These are phyloP conservation scores for Stagonosporopsis tanaceti DNA, from an alignment of 2,329 filamentous ascomycete species.

Conservation along the genomic window DNA sequence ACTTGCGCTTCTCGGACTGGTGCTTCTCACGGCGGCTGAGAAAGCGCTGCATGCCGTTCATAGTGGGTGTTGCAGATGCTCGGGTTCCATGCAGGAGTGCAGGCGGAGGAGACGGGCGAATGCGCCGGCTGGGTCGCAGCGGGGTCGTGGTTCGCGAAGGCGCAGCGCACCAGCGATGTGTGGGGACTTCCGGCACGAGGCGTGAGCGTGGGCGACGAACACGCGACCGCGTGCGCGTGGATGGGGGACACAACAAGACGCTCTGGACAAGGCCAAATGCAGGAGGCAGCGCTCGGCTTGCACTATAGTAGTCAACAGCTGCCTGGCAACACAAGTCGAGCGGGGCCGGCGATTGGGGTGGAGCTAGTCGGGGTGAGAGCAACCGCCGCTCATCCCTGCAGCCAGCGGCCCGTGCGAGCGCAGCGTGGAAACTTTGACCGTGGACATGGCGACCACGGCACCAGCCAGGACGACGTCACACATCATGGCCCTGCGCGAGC, in stretches of 20 bases:
- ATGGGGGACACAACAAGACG: background rate
- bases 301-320: background rate
- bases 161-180: background rate
- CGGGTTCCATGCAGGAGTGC: conserved; percentile 30
- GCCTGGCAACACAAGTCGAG: background rate
- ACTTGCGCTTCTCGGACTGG: conserved; percentile 45
- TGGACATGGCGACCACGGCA: background rate
- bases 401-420: conserved; percentile 14
- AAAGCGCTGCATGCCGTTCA: conserved; percentile 68
- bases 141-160: background rate
- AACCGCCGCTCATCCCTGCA: conserved; percentile 24
- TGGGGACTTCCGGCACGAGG: background rate
- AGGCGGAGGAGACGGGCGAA: conserved; percentile 10
- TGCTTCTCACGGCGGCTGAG: conserved; percentile 73
- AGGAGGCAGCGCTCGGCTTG: background rate
- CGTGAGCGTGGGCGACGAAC: conserved; percentile 8
- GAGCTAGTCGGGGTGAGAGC: conserved; percentile 9
- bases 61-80: conserved; percentile 37
- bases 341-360: conserved; percentile 15
- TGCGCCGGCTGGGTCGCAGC: conserved; percentile 2
- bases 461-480: conserved; percentile 23
- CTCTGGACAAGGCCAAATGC: background rate
- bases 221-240: conserved; percentile 10
- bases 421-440: background rate
- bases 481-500: conserved; percentile 49